Percentiles rank a stretch among this genome's conserved stretches.
Evolutionary conservation across 2,329 filamentous ascomycete species (phyloP).

Genomic region (Hypoxylon sp.): DNA sequence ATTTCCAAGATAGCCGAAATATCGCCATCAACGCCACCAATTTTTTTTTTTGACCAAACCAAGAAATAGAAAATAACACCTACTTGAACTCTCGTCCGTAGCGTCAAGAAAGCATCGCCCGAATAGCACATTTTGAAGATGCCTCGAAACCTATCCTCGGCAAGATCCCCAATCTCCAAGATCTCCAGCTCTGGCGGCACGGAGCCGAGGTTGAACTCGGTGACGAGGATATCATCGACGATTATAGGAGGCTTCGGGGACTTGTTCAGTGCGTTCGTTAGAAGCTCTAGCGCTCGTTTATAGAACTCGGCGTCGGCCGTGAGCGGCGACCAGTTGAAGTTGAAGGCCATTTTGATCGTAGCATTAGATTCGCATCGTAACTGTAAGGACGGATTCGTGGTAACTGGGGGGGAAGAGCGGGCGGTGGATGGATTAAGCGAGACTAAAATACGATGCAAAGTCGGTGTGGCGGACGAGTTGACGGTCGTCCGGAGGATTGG

Average conservation of each 20-base stretch:
- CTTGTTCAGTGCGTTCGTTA: slow-evolving; percentile 97
- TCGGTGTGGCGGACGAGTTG: slow-evolving; percentile 41
- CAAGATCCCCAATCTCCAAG: slow-evolving; percentile 95
- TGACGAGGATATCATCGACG: slow-evolving; percentile 98
- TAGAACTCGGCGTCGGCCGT: slow-evolving; percentile 95
- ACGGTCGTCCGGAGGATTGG: slow-evolving; percentile 32
- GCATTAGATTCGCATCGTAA: slow-evolving; percentile 47
- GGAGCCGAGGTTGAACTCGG: slow-evolving; percentile 95
- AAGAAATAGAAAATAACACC: slow-evolving; percentile 54
- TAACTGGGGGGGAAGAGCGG: slow-evolving; percentile 16
- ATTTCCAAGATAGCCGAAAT: slow-evolving; percentile 4
- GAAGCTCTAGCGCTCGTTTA: slow-evolving; percentile 89
- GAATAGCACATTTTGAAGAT: slow-evolving; percentile 99
- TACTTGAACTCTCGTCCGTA: slow-evolving; percentile 95
- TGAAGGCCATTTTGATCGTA: slow-evolving; percentile 91
- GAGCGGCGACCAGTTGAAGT: slow-evolving; percentile 99
- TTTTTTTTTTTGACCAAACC: slow-evolving; percentile 1
- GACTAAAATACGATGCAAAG: slow-evolving; percentile 38
- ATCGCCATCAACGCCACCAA: background rate
- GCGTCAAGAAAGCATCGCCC: slow-evolving; percentile 93
- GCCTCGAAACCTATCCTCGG: slow-evolving; percentile 95
- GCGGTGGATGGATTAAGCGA: slow-evolving; percentile 38
- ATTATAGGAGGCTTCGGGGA: slow-evolving; percentile 98
- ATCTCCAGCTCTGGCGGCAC: slow-evolving; percentile 97
- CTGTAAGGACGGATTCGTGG: slow-evolving; percentile 13